A percentile compares a stretch with the other conserved stretches of the same genome.
Evolutionary conservation across 768 basidiomycete species (phyloP).

Genomic region (Boletus tomentosulus): DNA sequence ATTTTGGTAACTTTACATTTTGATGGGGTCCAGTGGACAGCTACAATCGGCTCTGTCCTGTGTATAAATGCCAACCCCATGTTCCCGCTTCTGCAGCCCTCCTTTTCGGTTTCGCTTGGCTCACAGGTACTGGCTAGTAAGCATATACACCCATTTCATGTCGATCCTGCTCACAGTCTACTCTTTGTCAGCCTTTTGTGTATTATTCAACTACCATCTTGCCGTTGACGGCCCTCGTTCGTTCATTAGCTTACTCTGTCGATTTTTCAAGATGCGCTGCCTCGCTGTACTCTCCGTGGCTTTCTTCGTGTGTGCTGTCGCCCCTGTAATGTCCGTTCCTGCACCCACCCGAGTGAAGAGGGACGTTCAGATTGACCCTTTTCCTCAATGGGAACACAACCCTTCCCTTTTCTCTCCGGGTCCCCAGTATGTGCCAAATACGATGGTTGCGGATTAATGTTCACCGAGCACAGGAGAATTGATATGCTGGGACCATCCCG

Average conservation of each 20-base stretch:
- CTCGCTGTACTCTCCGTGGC: constrained; percentile 2
- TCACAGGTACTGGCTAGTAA: constrained; percentile 23
- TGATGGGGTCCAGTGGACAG: too few species aligned
- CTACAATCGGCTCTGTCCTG: not conserved
- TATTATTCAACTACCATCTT: constrained; percentile 4
- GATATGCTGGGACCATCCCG: not conserved
- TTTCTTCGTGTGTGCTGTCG: constrained; percentile 2
- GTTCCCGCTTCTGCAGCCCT: not conserved
- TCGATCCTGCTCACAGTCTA: not conserved
- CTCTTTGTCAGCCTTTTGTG: constrained; percentile 9
- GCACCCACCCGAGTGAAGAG: not conserved
- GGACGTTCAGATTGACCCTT: not conserved
- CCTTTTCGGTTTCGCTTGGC: not conserved
- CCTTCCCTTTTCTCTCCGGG: not conserved
- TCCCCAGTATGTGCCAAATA: not conserved
- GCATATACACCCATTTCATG: not conserved
- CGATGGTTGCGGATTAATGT: not conserved
- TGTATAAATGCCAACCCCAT: not conserved
- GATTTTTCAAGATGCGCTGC: constrained; percentile 8
- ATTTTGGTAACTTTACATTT: too few species aligned
- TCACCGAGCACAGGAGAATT: not conserved
- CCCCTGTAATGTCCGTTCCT: constrained; percentile 11
- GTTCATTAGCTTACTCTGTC: not conserved
- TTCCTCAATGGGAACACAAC: not conserved
- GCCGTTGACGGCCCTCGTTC: constrained; percentile 12